Evolutionary conservation across 192 early-diverging fungal species (phyloP), one percentile per base, ranked within the genome.

Genomic region (Phycomyces nitens): DNA sequence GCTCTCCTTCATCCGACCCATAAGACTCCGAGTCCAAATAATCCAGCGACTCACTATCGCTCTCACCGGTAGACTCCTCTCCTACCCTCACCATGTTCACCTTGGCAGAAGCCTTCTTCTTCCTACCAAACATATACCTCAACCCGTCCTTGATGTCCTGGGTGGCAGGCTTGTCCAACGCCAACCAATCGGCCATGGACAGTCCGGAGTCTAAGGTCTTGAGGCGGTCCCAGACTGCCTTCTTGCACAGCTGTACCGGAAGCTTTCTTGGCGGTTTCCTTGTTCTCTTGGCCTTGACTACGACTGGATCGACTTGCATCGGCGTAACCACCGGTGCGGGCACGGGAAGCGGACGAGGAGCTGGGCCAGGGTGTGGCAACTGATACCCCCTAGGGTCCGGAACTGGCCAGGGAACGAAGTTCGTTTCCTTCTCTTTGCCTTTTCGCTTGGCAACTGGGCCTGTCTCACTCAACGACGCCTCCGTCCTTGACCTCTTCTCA

Each of bases 121-220:
- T 58, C 22, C 56, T 41, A 24, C 21, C 18, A 7, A 47, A 44
- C 8, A 60, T 16, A 29, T 47, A 49, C 4, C 58, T 15, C 0
- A 60, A 18, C 1, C 58, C 58, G 18, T 60, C 58, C 3, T 21
- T 21, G 2, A 60, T 15, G 41, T 60, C 58, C 1, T 60, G 40
- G 0, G n/a, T 4, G 23, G 44, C 44, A n/a, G 10, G 16, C 27
- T 60, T 60, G 20, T 60, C 58, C 43, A 60, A 12, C 0, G 58
- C 8, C 5, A 60, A 2, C 43, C 41, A 49, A 34, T 60, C 58
- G 0, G 44, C 20, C 24, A 60, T 50, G 2, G 43, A 29, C 0
- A 60, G 11, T 23, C 58, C 58, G 15, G 58, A 18, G 15, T 60
- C 43, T 0, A 40, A n/a, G 24, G 21, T 27, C 5, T 26, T 0